Evolutionary conservation across 2,329 filamentous ascomycete species (phyloP).

Genomic region (Fusarium subtropicale): DNA sequence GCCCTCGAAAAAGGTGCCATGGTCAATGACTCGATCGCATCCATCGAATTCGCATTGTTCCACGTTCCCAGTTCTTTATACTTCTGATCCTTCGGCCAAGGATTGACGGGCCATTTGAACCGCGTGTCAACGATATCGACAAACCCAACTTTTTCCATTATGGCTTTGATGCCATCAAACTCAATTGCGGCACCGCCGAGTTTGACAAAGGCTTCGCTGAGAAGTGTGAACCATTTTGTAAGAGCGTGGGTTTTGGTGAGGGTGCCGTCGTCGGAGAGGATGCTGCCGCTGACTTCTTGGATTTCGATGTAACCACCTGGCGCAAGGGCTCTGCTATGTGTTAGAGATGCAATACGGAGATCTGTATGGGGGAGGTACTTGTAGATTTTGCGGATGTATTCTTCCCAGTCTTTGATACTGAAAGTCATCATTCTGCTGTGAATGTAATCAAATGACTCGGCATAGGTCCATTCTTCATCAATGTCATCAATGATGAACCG

Average conservation of each 20-base stretch:
- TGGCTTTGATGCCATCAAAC: slow-evolving; percentile 7
- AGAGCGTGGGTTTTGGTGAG: slow-evolving; percentile 1
- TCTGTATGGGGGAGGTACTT: neutral
- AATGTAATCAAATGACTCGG: slow-evolving; percentile 19
- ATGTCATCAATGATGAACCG: slow-evolving; percentile 19
- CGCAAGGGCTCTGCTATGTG: neutral
- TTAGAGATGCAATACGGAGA: accelerated
- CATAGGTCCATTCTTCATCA: slow-evolving; percentile 21
- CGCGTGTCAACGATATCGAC: neutral
- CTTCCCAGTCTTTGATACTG: slow-evolving; percentile 1
- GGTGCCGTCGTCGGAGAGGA: slow-evolving; percentile 9
- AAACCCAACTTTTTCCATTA: slow-evolving; percentile 10
- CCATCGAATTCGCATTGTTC: slow-evolving; percentile 12
- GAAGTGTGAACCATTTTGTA: neutral
- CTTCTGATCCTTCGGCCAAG: slow-evolving; percentile 28
- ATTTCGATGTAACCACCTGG: slow-evolving; percentile 13
- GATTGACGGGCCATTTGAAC: slow-evolving; percentile 21
- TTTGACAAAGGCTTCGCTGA: slow-evolving; percentile 5
- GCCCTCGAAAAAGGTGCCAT: slow-evolving; percentile 19
- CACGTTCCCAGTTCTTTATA: slow-evolving; percentile 19
- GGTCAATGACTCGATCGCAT: slow-evolving; percentile 10
- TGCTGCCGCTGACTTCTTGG: neutral
- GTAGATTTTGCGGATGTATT: slow-evolving; percentile 16
- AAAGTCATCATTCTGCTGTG: slow-evolving; percentile 26
- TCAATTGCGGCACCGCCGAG: neutral